Evolutionary conservation across 306 rosid genomes (phyloP).

Genomic region (Prunus campanulata): DNA sequence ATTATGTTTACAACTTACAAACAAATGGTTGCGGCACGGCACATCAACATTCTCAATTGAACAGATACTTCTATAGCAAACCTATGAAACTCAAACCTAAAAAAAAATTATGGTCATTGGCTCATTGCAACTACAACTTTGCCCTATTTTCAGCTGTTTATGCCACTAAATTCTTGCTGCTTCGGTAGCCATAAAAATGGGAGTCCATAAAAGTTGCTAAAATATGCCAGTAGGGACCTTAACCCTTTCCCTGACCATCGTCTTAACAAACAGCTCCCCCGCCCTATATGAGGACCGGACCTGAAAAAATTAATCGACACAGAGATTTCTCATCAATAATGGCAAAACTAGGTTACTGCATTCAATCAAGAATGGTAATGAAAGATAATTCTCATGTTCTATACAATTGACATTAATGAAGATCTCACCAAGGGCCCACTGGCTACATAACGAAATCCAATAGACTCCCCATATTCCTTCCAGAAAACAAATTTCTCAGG

Average conservation of each 20-base stretch:
- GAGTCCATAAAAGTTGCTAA: conserved; percentile 1
- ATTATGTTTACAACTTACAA: background rate
- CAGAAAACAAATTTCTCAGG: conserved; percentile 88
- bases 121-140: background rate
- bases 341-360: background rate
- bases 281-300: conserved; percentile 95
- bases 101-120: background rate
- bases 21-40: background rate
- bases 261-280: conserved; percentile 89
- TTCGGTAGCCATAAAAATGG: background rate
- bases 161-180: background rate
- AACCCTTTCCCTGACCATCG: conserved; percentile 68
- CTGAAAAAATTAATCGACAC: conserved; percentile 33
- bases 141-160: conserved; percentile 1
- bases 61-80: background rate
- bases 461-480: conserved; percentile 94
- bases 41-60: background rate
- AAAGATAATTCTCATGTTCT: conserved; percentile 19
- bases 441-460: conserved; percentile 93
- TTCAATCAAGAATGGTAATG: conserved; percentile 1
- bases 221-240: conserved; percentile 19
- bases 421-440: conserved; percentile 90
- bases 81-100: conserved; percentile 5
- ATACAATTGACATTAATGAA: conserved; percentile 1
- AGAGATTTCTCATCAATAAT: background rate